Evolutionary conservation across 108 stramenopile species (phyloP), one percentile per base, ranked within the genome.

Genomic region (Epithemia pelagica): DNA sequence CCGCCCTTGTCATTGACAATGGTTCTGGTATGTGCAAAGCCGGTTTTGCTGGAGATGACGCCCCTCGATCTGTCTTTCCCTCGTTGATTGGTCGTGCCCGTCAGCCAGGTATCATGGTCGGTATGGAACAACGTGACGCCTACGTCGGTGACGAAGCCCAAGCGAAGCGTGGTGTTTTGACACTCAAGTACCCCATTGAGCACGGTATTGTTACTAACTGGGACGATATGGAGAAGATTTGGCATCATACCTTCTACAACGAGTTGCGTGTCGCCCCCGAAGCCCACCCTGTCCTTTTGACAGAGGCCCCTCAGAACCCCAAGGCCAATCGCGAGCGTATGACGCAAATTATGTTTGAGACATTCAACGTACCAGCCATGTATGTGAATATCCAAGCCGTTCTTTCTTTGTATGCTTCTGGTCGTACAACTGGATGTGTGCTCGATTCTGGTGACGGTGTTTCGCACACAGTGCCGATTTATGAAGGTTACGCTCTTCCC

Each of bases 341-440:
- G 95, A 96, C 96, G 54, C 95, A 96, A 78, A 96, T 98, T 83
- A 98, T 98, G 97, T 98, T 98, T 75, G 97, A 98, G 85, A 96
- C 94, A 28, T 97, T 97, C 91, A 97, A 96, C 69, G 95, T 97
- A 57, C 97, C 97, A 10, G 97, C 95, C 60, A 96, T 96, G 95
- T 97, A 97, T 72, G 93, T 97, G 24, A 95, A 95, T 82, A 95
- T 96, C 72, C 97, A 97, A 84, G 95, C 95, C 26, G 95, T 95
- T 58, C 85, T 95, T 52, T 85, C 87, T 20, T 74, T 91, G 55
- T 95, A 91, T 66, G 88, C 93, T 58, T 90, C 84, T 29, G 88
- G 84, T 25, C 82, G 88, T 81, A 94, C 93, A 67, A 94, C 93
- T 31, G 93, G 93, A 32, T 87, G 84, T 64, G 93, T 94, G 25